phyloP scores from a whole-genome alignment of 768 basidiomycete species.

The Lentinula sp. region DNA sequence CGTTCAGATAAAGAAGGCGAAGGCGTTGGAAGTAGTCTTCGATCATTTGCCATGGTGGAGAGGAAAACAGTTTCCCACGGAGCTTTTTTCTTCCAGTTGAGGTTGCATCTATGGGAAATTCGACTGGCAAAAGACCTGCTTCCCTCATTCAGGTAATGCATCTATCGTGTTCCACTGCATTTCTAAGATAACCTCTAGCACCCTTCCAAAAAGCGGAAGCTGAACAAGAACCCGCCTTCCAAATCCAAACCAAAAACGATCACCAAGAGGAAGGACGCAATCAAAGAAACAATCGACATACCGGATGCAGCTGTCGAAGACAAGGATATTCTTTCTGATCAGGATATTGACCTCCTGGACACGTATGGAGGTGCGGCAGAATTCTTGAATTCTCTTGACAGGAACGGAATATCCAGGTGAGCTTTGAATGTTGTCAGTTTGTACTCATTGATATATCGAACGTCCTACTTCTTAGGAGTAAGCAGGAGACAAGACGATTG shows the following conservation, averaged over 20 bases:
- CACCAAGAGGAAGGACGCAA: slow-evolving; percentile 36
- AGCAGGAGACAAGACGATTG: slow-evolving; percentile 72
- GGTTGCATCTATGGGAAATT: background rate
- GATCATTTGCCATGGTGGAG: background rate
- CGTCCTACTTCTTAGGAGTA: slow-evolving; percentile 51
- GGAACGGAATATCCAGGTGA: slow-evolving; percentile 76
- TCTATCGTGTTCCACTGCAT: background rate
- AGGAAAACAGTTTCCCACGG: background rate
- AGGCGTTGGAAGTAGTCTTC: background rate
- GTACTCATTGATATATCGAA: background rate
- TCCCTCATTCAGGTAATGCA: background rate
- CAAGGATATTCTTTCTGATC: slow-evolving; percentile 59
- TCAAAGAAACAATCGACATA: slow-evolving; percentile 57
- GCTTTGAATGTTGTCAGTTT: slow-evolving; percentile 12
- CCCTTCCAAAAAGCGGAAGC: slow-evolving; percentile 6
- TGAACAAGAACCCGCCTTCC: background rate
- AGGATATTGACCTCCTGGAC: slow-evolving; percentile 60
- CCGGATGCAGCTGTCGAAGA: slow-evolving; percentile 38
- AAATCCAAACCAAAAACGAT: slow-evolving; percentile 15
- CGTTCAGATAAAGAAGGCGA: background rate
- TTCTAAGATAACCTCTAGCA: background rate
- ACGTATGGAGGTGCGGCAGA: slow-evolving; percentile 56
- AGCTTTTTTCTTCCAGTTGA: background rate
- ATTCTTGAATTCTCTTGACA: slow-evolving; percentile 72
- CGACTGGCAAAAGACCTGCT: slow-evolving; percentile 1